Conservation (phyloP, 1,139 yeast genomes). For the Meyerozyma smithsonii region DNA sequence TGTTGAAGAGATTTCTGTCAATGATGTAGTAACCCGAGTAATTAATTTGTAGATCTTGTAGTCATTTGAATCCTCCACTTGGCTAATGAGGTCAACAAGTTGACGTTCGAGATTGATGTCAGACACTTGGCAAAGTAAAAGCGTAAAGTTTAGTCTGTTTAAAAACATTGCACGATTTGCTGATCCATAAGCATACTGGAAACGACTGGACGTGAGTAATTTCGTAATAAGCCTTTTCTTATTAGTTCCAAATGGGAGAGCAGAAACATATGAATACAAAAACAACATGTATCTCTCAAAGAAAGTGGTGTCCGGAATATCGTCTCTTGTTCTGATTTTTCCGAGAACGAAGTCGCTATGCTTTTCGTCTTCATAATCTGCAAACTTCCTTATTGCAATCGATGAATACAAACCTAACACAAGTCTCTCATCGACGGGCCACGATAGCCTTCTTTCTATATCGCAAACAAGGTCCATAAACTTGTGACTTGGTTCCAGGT, state of each 20-base stretch:
- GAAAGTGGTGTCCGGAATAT: conserved; percentile 30
- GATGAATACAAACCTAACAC: conserved; percentile 26
- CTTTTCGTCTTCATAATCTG: conserved; percentile 35
- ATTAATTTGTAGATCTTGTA: conserved; percentile 22
- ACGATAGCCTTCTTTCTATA: conserved; percentile 22
- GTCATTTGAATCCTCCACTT: conserved; percentile 22
- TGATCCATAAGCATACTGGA: conserved; percentile 21
- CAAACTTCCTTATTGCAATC: conserved; percentile 30
- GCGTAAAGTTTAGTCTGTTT: conserved; percentile 35
- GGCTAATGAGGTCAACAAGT: conserved; percentile 22
- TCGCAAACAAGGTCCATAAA: conserved; percentile 29
- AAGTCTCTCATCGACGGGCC: conserved; percentile 37
- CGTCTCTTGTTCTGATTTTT: conserved; percentile 23
- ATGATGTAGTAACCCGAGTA: conserved; percentile 17
- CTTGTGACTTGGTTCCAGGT: conserved; percentile 18
- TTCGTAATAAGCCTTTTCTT: conserved; percentile 34
- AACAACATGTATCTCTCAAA: conserved; percentile 38
- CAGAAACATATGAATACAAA: conserved; percentile 30
- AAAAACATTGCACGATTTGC: conserved; percentile 28
- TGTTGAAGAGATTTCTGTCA: background rate
- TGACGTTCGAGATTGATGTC: conserved; percentile 30
- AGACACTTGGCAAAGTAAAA: conserved; percentile 31
- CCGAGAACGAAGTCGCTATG: conserved; percentile 22
- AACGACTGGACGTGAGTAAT: conserved; percentile 35
- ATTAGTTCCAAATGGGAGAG: conserved; percentile 20